These are phyloP conservation scores for Cryptosporidium meleagridis DNA, from an alignment of 169 alveolate genomes.

Conservation along the genomic window DNA sequence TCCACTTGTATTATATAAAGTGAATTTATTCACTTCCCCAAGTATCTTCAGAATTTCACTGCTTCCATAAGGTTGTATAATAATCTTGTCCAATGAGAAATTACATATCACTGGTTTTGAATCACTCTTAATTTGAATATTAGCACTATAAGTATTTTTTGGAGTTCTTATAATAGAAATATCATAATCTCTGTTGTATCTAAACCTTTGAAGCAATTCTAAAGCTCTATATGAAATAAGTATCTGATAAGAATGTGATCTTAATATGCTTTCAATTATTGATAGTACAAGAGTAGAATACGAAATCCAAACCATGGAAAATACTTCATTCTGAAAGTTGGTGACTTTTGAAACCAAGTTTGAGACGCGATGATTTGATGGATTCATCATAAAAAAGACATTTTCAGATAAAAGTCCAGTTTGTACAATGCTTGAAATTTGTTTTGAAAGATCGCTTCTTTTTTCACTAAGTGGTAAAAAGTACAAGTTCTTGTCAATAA, in stretches of 20 bases:
- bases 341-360: slow-evolving; percentile 14
- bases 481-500: not conserved
- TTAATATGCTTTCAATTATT: slow-evolving; percentile 4
- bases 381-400: slow-evolving; percentile 33
- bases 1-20: slow-evolving; percentile 2
- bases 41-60: not conserved
- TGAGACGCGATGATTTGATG: slow-evolving; percentile 16
- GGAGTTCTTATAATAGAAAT: not conserved
- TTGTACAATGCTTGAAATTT: slow-evolving; percentile 36
- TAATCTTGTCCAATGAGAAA: slow-evolving; percentile 11
- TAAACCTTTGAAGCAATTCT: slow-evolving; percentile 5
- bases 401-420: slow-evolving; percentile 45
- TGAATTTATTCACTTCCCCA: not conserved
- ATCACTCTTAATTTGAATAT: not conserved
- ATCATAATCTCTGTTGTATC: slow-evolving; percentile 10
- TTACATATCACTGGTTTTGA: slow-evolving; percentile 30
- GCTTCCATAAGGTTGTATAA: not conserved
- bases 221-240: slow-evolving; percentile 13
- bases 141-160: too few relatives aligned
- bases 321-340: slow-evolving; percentile 27
- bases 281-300: slow-evolving; percentile 25
- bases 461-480: slow-evolving; percentile 25
- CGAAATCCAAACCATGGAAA: slow-evolving; percentile 37
- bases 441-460: slow-evolving; percentile 45
- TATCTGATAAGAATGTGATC: slow-evolving; percentile 36